These are phyloP conservation scores for Epichloe typhina DNA, from an alignment of 2,329 filamentous ascomycete genomes.

Conservation along the genomic window DNA sequence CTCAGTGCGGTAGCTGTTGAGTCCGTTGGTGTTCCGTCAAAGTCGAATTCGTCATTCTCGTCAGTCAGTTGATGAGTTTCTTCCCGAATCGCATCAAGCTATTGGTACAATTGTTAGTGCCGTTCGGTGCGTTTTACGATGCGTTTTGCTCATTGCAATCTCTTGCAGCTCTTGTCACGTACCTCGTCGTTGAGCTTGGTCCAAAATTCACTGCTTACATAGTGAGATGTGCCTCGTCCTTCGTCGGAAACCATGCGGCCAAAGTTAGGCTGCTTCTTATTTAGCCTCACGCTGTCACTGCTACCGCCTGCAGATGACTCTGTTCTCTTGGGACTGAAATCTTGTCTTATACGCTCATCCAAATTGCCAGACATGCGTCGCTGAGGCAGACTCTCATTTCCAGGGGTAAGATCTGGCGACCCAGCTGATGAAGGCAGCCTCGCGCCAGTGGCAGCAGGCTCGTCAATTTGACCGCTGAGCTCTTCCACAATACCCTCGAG, in stretches of 20 bases:
- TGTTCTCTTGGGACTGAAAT: constrained; percentile 13
- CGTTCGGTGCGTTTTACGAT: background rate
- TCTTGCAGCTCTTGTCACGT: constrained; percentile 3
- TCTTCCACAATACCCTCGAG: constrained; percentile 66
- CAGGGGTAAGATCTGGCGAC: constrained; percentile 16
- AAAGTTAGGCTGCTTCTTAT: constrained; percentile 34
- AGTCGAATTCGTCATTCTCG: constrained; percentile 40
- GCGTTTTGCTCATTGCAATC: background rate
- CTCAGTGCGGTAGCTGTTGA: constrained; percentile 21
- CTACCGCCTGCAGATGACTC: constrained; percentile 21
- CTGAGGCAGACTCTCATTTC: constrained; percentile 3
- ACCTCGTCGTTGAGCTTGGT: constrained; percentile 64
- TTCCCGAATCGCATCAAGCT: constrained; percentile 31
- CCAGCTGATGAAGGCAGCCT: constrained; percentile 17
- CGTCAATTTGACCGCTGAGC: constrained; percentile 50
- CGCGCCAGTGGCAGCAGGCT: constrained; percentile 21
- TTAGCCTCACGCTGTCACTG: constrained; percentile 14
- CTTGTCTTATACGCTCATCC: constrained; percentile 5
- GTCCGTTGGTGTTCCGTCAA: constrained; percentile 41
- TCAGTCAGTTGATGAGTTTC: constrained; percentile 34
- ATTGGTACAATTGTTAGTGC: background rate
- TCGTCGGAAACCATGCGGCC: constrained; percentile 60
- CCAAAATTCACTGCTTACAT: constrained; percentile 69
- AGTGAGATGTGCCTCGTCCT: constrained; percentile 52
- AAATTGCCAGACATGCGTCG: constrained; percentile 5